Percentiles rank a stretch among this genome's conserved stretches.
Evolutionary conservation across 129 eudicot species (phyloP).

Genomic region (Heracleum sosnowskyi): DNA sequence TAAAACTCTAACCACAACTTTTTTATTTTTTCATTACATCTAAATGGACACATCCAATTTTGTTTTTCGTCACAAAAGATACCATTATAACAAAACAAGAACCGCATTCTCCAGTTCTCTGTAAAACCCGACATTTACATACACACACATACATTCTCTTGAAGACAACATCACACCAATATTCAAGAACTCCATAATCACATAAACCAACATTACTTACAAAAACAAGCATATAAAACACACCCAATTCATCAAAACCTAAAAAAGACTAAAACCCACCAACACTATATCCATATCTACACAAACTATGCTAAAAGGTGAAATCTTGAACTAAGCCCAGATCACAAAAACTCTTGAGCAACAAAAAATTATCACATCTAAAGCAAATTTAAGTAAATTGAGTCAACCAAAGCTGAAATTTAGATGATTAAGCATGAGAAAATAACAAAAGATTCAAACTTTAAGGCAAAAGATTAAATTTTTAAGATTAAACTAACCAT

Average conservation of each 20-base stretch:
- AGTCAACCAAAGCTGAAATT: slow-evolving; percentile 3
- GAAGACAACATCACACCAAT: background rate
- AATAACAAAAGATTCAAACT: background rate
- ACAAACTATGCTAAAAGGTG: background rate
- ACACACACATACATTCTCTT: background rate
- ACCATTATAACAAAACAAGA: background rate
- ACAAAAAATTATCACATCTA: background rate
- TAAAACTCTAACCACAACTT: background rate
- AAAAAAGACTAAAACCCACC: slow-evolving; percentile 3
- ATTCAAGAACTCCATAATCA: background rate
- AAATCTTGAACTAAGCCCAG: background rate
- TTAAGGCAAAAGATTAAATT: background rate
- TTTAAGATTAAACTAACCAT: slow-evolving; percentile 45
- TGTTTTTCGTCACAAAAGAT: background rate
- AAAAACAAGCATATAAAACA: background rate
- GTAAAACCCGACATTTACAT: background rate
- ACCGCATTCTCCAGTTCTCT: background rate
- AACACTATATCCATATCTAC: background rate
- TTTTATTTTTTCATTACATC: background rate
- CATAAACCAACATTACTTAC: background rate
- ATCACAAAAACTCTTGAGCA: background rate
- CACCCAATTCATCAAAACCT: background rate
- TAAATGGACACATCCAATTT: background rate
- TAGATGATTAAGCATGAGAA: background rate
- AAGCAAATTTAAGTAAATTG: background rate